Base-by-base conservation (phyloP, 1,284 basidiomycete genomes). In the Apiotrichum brassicae region DNA sequence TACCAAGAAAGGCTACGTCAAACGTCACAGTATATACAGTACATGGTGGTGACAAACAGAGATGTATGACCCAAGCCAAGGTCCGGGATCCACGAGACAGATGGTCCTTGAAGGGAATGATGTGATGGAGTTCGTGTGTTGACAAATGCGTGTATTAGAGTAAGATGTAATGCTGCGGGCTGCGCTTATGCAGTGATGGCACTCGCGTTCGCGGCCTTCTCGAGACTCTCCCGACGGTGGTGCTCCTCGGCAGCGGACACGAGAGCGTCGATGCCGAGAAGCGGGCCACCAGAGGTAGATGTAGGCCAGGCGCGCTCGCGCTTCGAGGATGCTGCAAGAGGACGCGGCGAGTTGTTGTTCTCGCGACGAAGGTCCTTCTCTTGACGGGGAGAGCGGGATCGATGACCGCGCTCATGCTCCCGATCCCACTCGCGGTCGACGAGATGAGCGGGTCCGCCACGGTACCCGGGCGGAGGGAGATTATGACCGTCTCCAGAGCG, bases 251-350 rank as follows among this genome's bases (percentile, higher is more conserved):
- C 69, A 3, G 66, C 69, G 24, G 55, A 60, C 22, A 69, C 61
- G 11, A 71, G 51, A n/a, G 69, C 69, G 19, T 61, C 66, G 28
- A 71, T 71, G 26, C 67, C 67, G 12, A 65, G 46, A 30, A 60
- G 55, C 11, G 45, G 50, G 11, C 51, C 48, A 14, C 48, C 40
- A 14, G 46, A 34, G 28, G 24, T 25, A 28, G 28, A 36, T 3
- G 46, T 20, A 7, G 48, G n/a, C 54, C 50, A 52, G 8, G 22
- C 19, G n/a, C 51, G 46, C 34, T 49, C 47, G 35, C 51, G 55
- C 30, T 42, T 42, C 18, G 49, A 32, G 13, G 54, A 45, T 24
- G 43, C 34, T 4, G 32, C 38, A 4, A 52, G 54, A 3, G 50
- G 50, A 13, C 54, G 54, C 11, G 53, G 53, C 12, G 22, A 28